A percentile compares a stretch with the other conserved stretches of the same genome.
These are phyloP conservation scores for Apophysomyces trapeziformis DNA, from an alignment of 371 early-diverging fungal species.

Conservation along the genomic window DNA sequence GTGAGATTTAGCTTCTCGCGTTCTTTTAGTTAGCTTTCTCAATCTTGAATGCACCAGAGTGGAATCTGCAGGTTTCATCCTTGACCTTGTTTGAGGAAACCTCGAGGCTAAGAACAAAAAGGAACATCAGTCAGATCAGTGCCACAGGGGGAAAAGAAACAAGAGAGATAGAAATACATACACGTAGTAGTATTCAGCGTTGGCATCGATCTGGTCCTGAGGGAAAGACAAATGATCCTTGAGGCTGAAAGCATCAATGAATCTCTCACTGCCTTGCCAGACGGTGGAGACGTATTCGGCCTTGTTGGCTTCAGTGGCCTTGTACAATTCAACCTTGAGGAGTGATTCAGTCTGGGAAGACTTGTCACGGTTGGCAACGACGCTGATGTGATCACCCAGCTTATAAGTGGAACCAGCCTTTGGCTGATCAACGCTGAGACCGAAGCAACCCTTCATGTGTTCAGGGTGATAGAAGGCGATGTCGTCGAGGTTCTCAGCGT, in stretches of 20 bases:
- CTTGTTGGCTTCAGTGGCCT: slow-evolving; percentile 27
- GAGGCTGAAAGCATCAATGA: slow-evolving; percentile 38
- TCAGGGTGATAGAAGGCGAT: slow-evolving; percentile 32
- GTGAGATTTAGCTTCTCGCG: neutral
- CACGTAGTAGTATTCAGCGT: slow-evolving; percentile 21
- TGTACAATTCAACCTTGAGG: slow-evolving; percentile 46
- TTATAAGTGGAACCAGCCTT: slow-evolving; percentile 26
- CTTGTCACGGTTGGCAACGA: slow-evolving; percentile 39
- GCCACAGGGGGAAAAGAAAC: neutral
- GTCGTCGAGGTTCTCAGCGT: slow-evolving; percentile 43
- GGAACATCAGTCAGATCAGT: neutral
- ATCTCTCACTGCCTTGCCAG: slow-evolving; percentile 36
- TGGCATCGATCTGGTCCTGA: slow-evolving; percentile 13
- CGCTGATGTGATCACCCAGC: slow-evolving; percentile 32
- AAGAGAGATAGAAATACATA: slow-evolving; percentile 2
- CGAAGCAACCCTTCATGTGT: slow-evolving; percentile 48
- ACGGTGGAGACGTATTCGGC: slow-evolving; percentile 25
- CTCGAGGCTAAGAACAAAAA: slow-evolving; percentile 11
- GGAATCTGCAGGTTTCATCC: slow-evolving; percentile 19
- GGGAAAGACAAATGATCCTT: slow-evolving; percentile 43
- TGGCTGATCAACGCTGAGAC: slow-evolving; percentile 41
- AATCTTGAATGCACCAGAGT: slow-evolving; percentile 21
- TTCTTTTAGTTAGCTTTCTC: neutral
- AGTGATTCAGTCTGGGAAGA: slow-evolving; percentile 44
- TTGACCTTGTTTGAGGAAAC: slow-evolving; percentile 13